A percentile compares a stretch with the other conserved stretches of the same genome.
phyloP scores from a whole-genome alignment of 768 basidiomycete genomes.

The Roridomyces roridus region DNA sequence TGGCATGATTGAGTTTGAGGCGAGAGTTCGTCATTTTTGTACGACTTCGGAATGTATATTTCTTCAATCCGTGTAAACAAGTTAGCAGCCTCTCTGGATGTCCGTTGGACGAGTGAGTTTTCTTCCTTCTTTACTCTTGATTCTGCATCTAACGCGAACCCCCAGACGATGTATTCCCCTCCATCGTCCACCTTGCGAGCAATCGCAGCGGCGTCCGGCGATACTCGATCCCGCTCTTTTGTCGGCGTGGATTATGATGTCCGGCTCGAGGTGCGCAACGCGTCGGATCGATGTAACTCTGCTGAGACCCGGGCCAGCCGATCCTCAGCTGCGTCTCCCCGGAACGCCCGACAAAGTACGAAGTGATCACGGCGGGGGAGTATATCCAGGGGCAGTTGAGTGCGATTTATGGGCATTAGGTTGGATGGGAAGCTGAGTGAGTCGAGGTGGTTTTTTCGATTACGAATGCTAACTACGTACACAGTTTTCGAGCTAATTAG shows the following conservation, averaged over 20 bases:
- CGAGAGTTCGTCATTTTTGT: too few relatives aligned
- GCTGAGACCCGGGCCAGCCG: too few relatives aligned
- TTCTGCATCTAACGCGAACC: neutral
- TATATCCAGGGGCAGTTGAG: slow-evolving; percentile 81
- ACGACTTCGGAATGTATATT: too few relatives aligned
- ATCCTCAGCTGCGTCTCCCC: slow-evolving; percentile 57
- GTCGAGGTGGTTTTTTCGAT: neutral
- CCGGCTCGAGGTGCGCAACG: slow-evolving; percentile 62
- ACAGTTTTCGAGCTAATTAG: too few relatives aligned
- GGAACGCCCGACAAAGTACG: slow-evolving; percentile 67
- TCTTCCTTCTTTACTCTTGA: neutral
- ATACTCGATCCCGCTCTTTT: slow-evolving; percentile 90
- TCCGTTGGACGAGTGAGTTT: slow-evolving; percentile 83
- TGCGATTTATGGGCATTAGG: slow-evolving; percentile 71
- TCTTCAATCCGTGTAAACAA: too few relatives aligned
- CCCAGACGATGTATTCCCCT: slow-evolving; percentile 88
- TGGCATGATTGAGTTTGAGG: too few relatives aligned
- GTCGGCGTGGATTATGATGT: slow-evolving; percentile 91
- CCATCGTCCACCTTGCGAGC: slow-evolving; percentile 86
- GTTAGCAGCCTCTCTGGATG: too few relatives aligned
- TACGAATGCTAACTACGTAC: too few relatives aligned
- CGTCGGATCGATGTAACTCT: too few relatives aligned
- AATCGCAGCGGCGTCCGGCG: slow-evolving; percentile 74
- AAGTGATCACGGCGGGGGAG: slow-evolving; percentile 80
- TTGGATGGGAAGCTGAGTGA: neutral